Evolutionary conservation across 768 basidiomycete genomes (phyloP).

Genomic region (Rhodotorula sphaerocarpa): DNA sequence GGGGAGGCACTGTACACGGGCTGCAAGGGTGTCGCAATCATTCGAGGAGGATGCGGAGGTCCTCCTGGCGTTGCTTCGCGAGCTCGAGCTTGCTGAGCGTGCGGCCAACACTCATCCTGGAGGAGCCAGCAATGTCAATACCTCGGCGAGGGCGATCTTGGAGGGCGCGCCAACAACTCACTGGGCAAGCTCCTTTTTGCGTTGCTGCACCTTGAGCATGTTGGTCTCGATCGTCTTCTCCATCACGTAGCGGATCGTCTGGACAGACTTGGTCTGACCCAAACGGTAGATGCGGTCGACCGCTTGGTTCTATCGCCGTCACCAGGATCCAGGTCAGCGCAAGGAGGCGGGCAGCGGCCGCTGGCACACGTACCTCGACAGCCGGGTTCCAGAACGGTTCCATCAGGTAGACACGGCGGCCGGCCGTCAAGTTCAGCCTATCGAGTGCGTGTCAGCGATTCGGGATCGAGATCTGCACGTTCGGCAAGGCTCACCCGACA

Average conservation of each 20-base stretch:
- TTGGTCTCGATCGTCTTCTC: constrained; percentile 87
- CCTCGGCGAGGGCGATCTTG: too few species aligned
- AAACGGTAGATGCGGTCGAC: constrained; percentile 89
- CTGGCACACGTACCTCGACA: too few species aligned
- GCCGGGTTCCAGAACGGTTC: constrained; percentile 38
- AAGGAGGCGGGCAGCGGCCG: too few species aligned
- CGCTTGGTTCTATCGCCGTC: constrained; percentile 96
- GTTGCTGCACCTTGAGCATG: constrained; percentile 82
- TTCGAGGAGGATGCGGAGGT: constrained; percentile 48
- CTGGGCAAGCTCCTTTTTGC: constrained; percentile 85
- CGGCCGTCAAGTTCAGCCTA: constrained; percentile 83
- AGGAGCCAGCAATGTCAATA: neutral
- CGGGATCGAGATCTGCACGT: neutral
- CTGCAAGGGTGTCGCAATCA: neutral
- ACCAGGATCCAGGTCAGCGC: too few species aligned
- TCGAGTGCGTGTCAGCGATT: neutral
- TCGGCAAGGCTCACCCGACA: constrained; percentile 50
- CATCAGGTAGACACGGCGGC: constrained; percentile 88
- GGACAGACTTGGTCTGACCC: constrained; percentile 85
- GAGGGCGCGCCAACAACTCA: neutral
- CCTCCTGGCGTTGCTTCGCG: constrained; percentile 76
- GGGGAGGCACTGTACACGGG: too few species aligned
- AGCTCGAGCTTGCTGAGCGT: constrained; percentile 81
- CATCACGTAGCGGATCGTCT: constrained; percentile 86
- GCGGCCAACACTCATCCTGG: constrained; percentile 69